Conservation (phyloP, 2,329 filamentous ascomycete species). For the Colletotrichum salicis region DNA sequence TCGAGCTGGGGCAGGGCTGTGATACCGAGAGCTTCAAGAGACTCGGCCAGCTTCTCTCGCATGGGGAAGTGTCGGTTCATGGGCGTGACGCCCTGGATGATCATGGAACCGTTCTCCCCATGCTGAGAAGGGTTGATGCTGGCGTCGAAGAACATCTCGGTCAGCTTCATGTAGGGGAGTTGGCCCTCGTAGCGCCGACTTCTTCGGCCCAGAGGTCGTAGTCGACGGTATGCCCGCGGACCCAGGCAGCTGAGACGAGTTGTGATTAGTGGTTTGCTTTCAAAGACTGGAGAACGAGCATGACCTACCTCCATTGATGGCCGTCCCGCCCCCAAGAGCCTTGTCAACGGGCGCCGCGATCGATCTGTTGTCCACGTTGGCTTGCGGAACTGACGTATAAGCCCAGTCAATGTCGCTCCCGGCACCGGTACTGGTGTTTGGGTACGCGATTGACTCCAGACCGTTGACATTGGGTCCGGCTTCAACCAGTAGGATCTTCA, state of each 20-base stretch:
- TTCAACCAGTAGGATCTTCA: slow-evolving; percentile 52
- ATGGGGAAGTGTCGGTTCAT: slow-evolving; percentile 51
- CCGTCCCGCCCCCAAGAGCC: slow-evolving; percentile 52
- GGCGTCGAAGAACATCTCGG: slow-evolving; percentile 45
- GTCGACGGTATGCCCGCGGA: slow-evolving; percentile 54
- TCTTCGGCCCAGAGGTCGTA: slow-evolving; percentile 55
- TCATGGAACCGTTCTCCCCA: slow-evolving; percentile 50
- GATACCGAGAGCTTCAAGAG: slow-evolving; percentile 54
- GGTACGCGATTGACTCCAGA: slow-evolving; percentile 40
- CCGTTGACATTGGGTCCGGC: slow-evolving; percentile 46
- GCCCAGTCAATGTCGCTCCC: slow-evolving; percentile 46
- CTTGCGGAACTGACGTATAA: slow-evolving; percentile 46
- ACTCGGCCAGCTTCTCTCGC: slow-evolving; percentile 45
- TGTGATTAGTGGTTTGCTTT: too few relatives aligned
- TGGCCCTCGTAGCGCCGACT: slow-evolving; percentile 52
- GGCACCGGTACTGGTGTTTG: slow-evolving; percentile 37
- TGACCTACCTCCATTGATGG: slow-evolving; percentile 52
- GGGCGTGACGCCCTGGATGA: slow-evolving; percentile 43
- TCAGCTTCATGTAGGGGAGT: slow-evolving; percentile 56
- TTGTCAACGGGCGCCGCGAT: slow-evolving; percentile 45
- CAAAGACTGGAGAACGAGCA: too few relatives aligned
- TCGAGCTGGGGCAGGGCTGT: slow-evolving; percentile 40
- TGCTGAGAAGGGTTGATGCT: slow-evolving; percentile 47
- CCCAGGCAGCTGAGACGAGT: slow-evolving; percentile 45
- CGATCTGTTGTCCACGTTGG: slow-evolving; percentile 32